A percentile compares a stretch with the other conserved stretches of the same genome.
Evolutionary conservation across 495 filamentous ascomycete species (phyloP).

Genomic region (Penicillium paxilli): DNA sequence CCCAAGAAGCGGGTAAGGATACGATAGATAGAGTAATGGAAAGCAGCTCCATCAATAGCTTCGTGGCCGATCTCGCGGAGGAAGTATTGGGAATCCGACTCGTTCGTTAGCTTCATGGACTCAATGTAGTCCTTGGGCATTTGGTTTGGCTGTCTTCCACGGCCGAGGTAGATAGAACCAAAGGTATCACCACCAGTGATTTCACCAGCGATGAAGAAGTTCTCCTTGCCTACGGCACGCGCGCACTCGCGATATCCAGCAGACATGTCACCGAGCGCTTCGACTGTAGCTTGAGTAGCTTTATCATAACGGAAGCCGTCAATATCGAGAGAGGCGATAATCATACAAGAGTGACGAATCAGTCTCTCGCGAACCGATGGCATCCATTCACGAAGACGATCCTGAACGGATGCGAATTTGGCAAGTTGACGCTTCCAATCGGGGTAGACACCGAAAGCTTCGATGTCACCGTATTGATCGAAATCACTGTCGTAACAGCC

Average conservation of each 20-base stretch:
- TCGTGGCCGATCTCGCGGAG: constrained; percentile 57
- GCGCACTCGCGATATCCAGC: constrained; percentile 57
- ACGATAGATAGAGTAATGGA: constrained; percentile 71
- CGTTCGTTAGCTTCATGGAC: constrained; percentile 47
- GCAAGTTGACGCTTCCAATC: constrained; percentile 68
- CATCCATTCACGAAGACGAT: constrained; percentile 71
- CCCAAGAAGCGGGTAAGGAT: constrained; percentile 65
- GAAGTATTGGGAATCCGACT: constrained; percentile 48
- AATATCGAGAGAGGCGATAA: constrained; percentile 61
- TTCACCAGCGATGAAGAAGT: constrained; percentile 67
- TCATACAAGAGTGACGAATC: constrained; percentile 64
- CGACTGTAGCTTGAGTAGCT: constrained; percentile 62
- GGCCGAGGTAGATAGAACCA: constrained; percentile 64
- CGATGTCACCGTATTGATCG: constrained; percentile 67
- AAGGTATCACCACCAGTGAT: constrained; percentile 65
- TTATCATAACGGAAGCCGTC: constrained; percentile 72
- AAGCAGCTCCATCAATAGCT: constrained; percentile 65
- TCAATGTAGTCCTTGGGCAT: constrained; percentile 37
- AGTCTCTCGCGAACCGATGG: constrained; percentile 58
- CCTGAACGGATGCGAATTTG: constrained; percentile 74
- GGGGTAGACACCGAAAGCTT: constrained; percentile 66
- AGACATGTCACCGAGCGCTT: constrained; percentile 60
- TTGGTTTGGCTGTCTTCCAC: constrained; percentile 58
- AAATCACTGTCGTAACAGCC: constrained; percentile 72
- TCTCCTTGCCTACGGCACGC: constrained; percentile 52